Conservation (phyloP, 2,329 filamentous ascomycete species). For the Hymenoscyphus repandus region DNA sequence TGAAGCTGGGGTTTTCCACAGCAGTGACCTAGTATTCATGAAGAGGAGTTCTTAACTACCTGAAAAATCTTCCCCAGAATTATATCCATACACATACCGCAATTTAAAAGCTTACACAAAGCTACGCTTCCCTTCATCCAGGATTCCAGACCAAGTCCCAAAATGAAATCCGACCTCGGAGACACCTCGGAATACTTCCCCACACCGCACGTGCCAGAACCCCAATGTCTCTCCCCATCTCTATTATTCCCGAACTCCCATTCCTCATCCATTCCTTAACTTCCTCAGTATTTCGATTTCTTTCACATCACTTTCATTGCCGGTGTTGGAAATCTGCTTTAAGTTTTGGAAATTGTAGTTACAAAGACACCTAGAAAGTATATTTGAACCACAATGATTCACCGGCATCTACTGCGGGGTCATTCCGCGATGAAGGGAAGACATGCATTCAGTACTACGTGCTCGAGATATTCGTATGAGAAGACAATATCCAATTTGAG, state of each 20-base stretch:
- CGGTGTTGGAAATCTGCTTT: background rate
- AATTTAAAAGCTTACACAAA: too few species aligned
- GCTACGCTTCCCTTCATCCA: too few species aligned
- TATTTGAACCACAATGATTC: background rate
- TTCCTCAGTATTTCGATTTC: background rate
- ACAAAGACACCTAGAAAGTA: too few species aligned
- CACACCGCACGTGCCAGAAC: background rate
- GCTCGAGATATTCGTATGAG: slow-evolving; percentile 26
- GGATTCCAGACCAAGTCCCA: background rate
- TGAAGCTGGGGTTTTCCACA: too few species aligned
- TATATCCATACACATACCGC: too few species aligned
- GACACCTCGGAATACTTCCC: background rate
- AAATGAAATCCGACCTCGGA: background rate
- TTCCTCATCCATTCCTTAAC: background rate
- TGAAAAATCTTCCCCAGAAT: too few species aligned
- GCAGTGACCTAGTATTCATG: too few species aligned
- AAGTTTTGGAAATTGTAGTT: background rate
- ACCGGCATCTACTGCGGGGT: slow-evolving; percentile 12
- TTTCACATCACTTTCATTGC: background rate
- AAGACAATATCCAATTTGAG: slow-evolving; percentile 62
- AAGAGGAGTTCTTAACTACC: too few species aligned
- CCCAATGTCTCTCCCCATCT: background rate
- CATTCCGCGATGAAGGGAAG: slow-evolving; percentile 1
- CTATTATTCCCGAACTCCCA: background rate
- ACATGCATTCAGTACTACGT: slow-evolving; percentile 17